Evolutionary conservation across 2,329 filamentous ascomycete species (phyloP).

Genomic region (Alternaria arborescens): DNA sequence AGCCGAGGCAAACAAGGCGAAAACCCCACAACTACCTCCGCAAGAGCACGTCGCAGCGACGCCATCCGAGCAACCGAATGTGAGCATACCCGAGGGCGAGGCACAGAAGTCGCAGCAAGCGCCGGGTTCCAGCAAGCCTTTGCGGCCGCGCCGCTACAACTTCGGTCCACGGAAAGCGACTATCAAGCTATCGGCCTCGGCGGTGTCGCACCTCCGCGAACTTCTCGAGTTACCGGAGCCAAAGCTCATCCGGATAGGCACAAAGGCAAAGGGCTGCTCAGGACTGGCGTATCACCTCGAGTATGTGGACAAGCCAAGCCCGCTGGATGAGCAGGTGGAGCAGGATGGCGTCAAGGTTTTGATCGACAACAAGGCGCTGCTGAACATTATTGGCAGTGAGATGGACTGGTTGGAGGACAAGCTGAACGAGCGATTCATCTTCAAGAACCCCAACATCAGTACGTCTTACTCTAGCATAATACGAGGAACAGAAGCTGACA

Average conservation of each 20-base stretch:
- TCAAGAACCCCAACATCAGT: slow-evolving; percentile 99
- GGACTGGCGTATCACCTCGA: slow-evolving; percentile 93
- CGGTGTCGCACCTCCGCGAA: slow-evolving; percentile 78
- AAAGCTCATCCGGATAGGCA: slow-evolving; percentile 92
- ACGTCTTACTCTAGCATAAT: slow-evolving; percentile 59
- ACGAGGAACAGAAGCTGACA: slow-evolving; percentile 31
- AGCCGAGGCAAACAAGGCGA: slow-evolving; percentile 58
- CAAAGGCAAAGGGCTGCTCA: slow-evolving; percentile 92
- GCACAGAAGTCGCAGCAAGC: slow-evolving; percentile 67
- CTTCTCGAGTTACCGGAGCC: slow-evolving; percentile 86
- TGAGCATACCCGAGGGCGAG: slow-evolving; percentile 67
- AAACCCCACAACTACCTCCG: slow-evolving; percentile 53
- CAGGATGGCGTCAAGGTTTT: slow-evolving; percentile 96
- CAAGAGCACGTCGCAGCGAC: slow-evolving; percentile 26
- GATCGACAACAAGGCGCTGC: slow-evolving; percentile 95
- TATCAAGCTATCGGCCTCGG: slow-evolving; percentile 82
- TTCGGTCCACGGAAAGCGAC: slow-evolving; percentile 87
- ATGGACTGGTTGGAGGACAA: slow-evolving; percentile 99
- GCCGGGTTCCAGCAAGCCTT: slow-evolving; percentile 54
- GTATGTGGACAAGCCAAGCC: slow-evolving; percentile 88
- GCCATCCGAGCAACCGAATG: slow-evolving; percentile 45
- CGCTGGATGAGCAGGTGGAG: slow-evolving; percentile 90
- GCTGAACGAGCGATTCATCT: slow-evolving; percentile 89
- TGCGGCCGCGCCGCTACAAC: slow-evolving; percentile 69
- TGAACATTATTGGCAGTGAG: slow-evolving; percentile 97